Conservation (phyloP, 2,329 filamentous ascomycete species). For the Sclerotinia subarctica region DNA sequence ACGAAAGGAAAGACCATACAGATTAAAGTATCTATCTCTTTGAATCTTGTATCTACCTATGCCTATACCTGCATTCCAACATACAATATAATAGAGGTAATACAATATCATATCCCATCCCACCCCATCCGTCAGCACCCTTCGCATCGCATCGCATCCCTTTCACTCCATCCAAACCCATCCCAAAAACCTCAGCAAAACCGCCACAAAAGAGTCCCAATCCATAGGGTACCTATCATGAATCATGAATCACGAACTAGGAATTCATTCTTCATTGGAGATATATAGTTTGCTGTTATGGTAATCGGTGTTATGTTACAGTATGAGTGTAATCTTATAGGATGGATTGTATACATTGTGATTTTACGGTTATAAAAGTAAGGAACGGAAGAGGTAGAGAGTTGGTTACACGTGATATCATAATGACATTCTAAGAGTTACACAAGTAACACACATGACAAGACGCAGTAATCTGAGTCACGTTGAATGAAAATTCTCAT, state of each 20-base stretch:
- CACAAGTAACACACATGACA: background rate
- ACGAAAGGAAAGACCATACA: no score
- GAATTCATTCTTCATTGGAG: background rate
- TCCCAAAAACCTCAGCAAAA: background rate
- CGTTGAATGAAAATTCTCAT: background rate
- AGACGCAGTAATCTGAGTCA: background rate
- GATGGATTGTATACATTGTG: background rate
- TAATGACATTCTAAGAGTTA: background rate
- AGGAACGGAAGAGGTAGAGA: no score
- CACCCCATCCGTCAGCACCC: background rate
- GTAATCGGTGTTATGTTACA: background rate
- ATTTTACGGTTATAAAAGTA: background rate
- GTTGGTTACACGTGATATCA: constrained; percentile 5
- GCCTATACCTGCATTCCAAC: no score
- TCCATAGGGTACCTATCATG: background rate
- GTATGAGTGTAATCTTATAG: background rate
- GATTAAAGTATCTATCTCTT: no score
- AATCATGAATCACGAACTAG: no score
- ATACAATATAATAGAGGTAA: no score
- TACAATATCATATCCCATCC: background rate
- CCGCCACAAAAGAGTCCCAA: background rate
- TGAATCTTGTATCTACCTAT: no score
- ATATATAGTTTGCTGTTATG: background rate
- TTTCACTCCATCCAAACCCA: background rate
- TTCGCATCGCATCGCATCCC: no score